Conservation (phyloP, 805 yeast genomes). For the Hermanozyma aechmeae region DNA sequence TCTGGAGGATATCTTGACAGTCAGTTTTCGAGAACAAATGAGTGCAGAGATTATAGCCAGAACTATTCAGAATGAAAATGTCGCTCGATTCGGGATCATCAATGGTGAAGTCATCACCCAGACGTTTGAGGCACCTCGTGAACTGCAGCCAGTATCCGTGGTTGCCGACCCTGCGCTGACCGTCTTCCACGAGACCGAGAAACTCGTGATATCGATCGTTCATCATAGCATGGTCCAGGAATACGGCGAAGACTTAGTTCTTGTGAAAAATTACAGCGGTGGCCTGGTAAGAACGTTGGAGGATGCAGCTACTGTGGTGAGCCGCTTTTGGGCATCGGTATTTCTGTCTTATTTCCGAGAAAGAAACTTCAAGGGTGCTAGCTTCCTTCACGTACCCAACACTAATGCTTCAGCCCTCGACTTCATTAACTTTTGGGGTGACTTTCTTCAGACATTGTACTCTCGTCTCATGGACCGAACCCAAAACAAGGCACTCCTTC, state of each 20-base stretch:
- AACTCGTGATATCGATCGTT: conserved; percentile 35
- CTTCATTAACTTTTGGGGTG: too few species aligned
- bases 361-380: too few species aligned
- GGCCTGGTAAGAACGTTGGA: conserved; percentile 21
- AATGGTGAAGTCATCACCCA: not conserved
- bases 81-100: conserved; percentile 13
- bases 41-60: conserved; percentile 33
- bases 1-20: conserved; percentile 55
- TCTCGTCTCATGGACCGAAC: too few species aligned
- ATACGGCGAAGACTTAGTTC: conserved; percentile 48
- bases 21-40: conserved; percentile 41
- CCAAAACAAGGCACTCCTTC: too few species aligned
- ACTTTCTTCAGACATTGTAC: too few species aligned
- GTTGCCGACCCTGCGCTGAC: not conserved
- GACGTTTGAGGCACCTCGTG: not conserved
- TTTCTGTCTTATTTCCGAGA: conserved; percentile 41
- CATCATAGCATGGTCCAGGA: conserved; percentile 42
- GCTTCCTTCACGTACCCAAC: too few species aligned
- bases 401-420: too few species aligned
- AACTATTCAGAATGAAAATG: conserved; percentile 29
- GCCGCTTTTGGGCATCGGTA: conserved; percentile 36
- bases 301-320: conserved; percentile 35
- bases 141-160: not conserved
- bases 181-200: conserved; percentile 33
- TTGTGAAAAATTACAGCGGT: conserved; percentile 39